phyloP scores from a whole-genome alignment of 805 yeast genomes.

The Hanseniaspora lindneri region DNA sequence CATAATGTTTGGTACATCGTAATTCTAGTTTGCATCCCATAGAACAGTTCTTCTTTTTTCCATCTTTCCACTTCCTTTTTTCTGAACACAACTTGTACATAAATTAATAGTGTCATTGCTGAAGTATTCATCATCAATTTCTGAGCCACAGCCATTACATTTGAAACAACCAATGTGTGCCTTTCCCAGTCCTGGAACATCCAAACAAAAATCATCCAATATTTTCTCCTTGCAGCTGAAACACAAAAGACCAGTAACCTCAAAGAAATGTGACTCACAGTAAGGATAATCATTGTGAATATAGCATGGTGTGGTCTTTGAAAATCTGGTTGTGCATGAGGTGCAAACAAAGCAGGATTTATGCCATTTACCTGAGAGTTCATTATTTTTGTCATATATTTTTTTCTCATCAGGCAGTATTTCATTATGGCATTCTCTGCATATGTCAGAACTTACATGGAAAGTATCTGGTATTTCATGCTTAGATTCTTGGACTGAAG shows the following conservation, averaged over 20 bases:
- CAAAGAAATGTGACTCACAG: constrained; percentile 53
- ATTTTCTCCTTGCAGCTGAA: constrained; percentile 8
- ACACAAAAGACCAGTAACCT: constrained; percentile 6
- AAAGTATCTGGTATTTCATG: neutral
- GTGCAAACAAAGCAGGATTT: constrained; percentile 70
- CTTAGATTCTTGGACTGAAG: neutral
- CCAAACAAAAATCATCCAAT: constrained; percentile 12
- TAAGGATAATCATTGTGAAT: constrained; percentile 70
- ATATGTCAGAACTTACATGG: constrained; percentile 24
- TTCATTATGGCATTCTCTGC: constrained; percentile 56
- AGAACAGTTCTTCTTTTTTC: constrained; percentile 14
- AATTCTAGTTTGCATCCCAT: constrained; percentile 13
- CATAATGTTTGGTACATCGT: no score
- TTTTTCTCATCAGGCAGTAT: constrained; percentile 43
- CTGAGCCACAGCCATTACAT: constrained; percentile 2
- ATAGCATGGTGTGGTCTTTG: constrained; percentile 55
- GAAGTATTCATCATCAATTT: constrained; percentile 11
- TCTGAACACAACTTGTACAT: constrained; percentile 8
- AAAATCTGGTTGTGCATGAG: constrained; percentile 46
- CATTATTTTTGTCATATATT: constrained; percentile 54
- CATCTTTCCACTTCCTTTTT: constrained; percentile 1
- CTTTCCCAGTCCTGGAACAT: constrained; percentile 8
- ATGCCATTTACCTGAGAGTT: constrained; percentile 89
- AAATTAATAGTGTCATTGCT: constrained; percentile 10
- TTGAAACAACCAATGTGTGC: constrained; percentile 14